Conservation (phyloP, 176 grass and related monocot genomes). For the Oryza australiensis region DNA sequence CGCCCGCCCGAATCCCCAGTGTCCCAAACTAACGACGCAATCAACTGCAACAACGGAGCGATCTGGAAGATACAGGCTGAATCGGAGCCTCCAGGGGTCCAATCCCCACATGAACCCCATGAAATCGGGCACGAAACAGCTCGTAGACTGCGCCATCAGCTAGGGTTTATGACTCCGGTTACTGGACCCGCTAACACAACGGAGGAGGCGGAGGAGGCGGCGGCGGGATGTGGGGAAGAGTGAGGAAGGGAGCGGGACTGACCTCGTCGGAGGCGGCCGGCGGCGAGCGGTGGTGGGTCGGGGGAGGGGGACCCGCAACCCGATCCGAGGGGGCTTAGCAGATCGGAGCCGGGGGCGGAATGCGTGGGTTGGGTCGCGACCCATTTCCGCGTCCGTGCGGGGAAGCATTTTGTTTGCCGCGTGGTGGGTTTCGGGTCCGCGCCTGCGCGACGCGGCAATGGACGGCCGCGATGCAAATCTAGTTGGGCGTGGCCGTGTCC, state of each 20-base stretch:
- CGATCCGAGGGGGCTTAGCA: slow-evolving; percentile 68
- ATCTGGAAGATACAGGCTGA: neutral
- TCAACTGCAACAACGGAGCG: slow-evolving; percentile 16
- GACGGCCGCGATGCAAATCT: slow-evolving; percentile 32
- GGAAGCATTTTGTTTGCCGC: neutral
- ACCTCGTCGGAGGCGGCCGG: slow-evolving; percentile 43
- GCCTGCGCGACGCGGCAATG: neutral
- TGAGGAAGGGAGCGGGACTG: slow-evolving; percentile 20
- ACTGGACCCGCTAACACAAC: slow-evolving; percentile 32
- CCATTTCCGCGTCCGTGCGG: slow-evolving; percentile 29
- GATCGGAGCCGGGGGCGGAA: slow-evolving; percentile 57
- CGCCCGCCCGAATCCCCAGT: slow-evolving; percentile 9
- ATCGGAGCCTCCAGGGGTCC: slow-evolving; percentile 13
- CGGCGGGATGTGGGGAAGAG: neutral
- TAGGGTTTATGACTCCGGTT: slow-evolving; percentile 52
- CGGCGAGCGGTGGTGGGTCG: slow-evolving; percentile 51
- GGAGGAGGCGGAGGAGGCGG: neutral
- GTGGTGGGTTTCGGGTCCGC: slow-evolving; percentile 46
- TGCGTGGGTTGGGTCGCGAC: slow-evolving; percentile 43
- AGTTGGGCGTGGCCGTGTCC: neutral
- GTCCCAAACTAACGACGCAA: slow-evolving; percentile 3
- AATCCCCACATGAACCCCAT: neutral
- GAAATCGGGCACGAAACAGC: slow-evolving; percentile 29
- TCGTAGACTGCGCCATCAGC: slow-evolving; percentile 22
- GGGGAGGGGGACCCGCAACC: slow-evolving; percentile 58